A percentile compares a stretch with the other conserved stretches of the same genome.
Evolutionary conservation across 371 early-diverging fungal species (phyloP).

Genomic region (Coemansia sp.): DNA sequence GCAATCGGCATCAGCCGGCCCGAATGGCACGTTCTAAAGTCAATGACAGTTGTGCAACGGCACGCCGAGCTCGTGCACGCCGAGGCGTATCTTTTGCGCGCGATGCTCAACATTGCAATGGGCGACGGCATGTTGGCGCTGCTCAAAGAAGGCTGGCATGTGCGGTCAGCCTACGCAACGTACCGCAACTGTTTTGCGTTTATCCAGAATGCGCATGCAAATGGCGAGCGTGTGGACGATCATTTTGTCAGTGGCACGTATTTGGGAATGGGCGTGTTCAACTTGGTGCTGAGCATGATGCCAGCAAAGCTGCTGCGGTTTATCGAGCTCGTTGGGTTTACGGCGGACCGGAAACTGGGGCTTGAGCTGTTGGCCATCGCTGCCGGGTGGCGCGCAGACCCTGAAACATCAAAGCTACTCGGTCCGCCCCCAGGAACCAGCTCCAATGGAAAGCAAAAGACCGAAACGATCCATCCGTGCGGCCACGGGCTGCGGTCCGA

Average conservation of each 20-base stretch:
- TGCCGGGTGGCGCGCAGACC: constrained; percentile 43
- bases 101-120: constrained; percentile 64
- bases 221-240: constrained; percentile 59
- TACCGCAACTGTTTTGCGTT: constrained; percentile 63
- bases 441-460: background rate
- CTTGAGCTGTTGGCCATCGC: constrained; percentile 62
- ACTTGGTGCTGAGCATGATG: constrained; percentile 64
- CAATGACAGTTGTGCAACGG: constrained; percentile 64
- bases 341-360: constrained; percentile 66
- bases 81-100: constrained; percentile 68
- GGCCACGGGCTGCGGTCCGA: constrained; percentile 60
- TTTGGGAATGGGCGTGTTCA: constrained; percentile 70
- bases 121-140: constrained; percentile 73
- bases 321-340: constrained; percentile 74
- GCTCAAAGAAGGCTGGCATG: constrained; percentile 71
- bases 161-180: constrained; percentile 64
- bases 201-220: constrained; percentile 52
- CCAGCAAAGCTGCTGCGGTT: constrained; percentile 62
- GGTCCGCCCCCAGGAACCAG: constrained; percentile 11
- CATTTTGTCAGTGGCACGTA: constrained; percentile 74
- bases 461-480: constrained; percentile 27
- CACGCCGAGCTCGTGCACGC: constrained; percentile 78
- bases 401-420: constrained; percentile 16
- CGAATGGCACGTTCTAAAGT: constrained; percentile 55
- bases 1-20: constrained; percentile 34